Base-by-base conservation (phyloP, 495 filamentous ascomycete genomes). In the Apodospora peruviana region DNA sequence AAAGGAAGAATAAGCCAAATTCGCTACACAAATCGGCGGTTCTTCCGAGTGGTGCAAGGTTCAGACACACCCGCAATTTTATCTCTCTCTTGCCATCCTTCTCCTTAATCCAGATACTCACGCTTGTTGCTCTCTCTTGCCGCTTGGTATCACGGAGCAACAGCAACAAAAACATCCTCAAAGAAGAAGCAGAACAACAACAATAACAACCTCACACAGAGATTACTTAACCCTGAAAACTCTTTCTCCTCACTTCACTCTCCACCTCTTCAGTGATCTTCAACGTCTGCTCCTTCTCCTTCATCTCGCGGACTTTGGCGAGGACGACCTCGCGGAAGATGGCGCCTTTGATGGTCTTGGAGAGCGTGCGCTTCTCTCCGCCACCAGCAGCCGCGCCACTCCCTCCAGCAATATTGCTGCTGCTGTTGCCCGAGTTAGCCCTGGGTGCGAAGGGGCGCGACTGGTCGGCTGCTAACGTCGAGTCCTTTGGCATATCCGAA, bases 321-420 rank as follows among this genome's bases (percentile, higher is more conserved):
- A 98, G 74, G 1, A 97, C 94, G n/a, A 98, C 88, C 62, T 96
- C 93, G 49, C 88, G 79, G 79, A 98, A 97, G 61, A 97, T 96
- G 22, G 89, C 93, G 23, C 87, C 84, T 60, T 87, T 88, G 50
- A 90, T 89, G 57, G 86, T 71, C 56, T 81, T 86, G 52, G 80
- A 85, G 22, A 96, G 72, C 48, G 79, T 82, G 45, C 80, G 75
- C 68, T 86, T 86, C 55, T 80, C 78, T n/a, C 59, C 61, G 12
- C 55, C 34, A 37, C 61, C 59, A 2, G 50, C 57, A 24, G 50
- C 58, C 5, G 55, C 61, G 25, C 58, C 58, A 12, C 11, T 35
- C 22, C 38, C 45, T 43, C 48, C 55, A 45, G 41, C 51, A n/a
- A 20, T 22, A 10, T 36, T 25, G 19, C 23, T 20, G 8, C 45